A percentile compares a stretch with the other conserved stretches of the same genome.
These are phyloP conservation scores for Penicillium sp. DNA, from an alignment of 2,329 filamentous ascomycete species.

Conservation along the genomic window DNA sequence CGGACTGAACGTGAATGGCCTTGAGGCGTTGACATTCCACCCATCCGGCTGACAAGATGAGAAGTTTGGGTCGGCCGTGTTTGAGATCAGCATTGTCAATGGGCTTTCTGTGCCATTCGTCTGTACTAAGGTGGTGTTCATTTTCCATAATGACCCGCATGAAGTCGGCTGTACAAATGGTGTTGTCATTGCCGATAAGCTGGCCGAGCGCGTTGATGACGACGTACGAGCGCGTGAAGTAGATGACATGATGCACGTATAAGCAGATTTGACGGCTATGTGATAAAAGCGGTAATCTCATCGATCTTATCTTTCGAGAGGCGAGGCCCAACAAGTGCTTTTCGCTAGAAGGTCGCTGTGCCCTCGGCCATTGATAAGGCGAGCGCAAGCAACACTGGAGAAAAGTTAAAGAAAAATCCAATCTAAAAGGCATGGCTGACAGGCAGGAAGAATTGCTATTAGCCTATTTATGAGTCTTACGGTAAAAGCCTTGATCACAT, in stretches of 20 bases:
- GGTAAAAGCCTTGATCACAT: background rate
- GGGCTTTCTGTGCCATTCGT: background rate
- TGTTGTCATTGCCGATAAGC: background rate
- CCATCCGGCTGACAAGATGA: background rate
- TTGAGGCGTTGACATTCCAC: background rate
- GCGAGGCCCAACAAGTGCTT: background rate
- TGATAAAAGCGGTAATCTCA: background rate
- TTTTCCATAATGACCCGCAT: background rate
- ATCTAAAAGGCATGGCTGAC: background rate
- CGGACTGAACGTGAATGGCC: background rate
- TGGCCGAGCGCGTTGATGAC: background rate
- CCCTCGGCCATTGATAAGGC: background rate
- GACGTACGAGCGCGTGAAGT: background rate
- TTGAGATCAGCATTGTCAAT: background rate
- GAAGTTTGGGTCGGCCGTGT: background rate
- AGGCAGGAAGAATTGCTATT: background rate
- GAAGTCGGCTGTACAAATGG: background rate
- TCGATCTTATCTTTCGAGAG: background rate
- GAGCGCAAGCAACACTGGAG: background rate
- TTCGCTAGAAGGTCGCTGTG: background rate
- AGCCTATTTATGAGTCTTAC: background rate
- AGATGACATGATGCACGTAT: background rate
- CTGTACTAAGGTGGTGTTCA: background rate
- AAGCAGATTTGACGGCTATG: background rate
- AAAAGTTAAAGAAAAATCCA: background rate